phyloP scores from a whole-genome alignment of 2,329 filamentous ascomycete genomes.

The Harringtonia aguacate region DNA sequence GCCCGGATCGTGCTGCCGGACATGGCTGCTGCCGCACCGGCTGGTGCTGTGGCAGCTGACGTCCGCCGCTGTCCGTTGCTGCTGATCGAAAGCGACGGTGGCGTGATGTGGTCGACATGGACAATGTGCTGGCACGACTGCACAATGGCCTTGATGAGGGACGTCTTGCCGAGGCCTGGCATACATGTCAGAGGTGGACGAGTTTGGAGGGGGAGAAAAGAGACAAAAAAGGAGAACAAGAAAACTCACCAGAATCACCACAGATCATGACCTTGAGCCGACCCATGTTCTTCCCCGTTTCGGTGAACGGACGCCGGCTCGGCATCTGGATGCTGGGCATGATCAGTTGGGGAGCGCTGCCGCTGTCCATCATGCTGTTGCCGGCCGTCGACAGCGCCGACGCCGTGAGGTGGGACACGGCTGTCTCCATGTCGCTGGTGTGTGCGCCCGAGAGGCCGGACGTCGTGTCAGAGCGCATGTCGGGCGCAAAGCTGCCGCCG shows the following conservation, averaged over 20 bases:
- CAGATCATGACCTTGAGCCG: conserved; percentile 83
- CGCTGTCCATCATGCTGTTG: conserved; percentile 31
- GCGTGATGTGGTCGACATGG: conserved; percentile 63
- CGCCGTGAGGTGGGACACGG: neutral
- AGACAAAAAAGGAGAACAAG: conserved; percentile 1
- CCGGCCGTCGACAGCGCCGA: neutral
- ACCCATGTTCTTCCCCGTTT: conserved; percentile 72
- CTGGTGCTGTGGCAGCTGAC: conserved; percentile 7
- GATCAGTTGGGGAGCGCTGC: conserved; percentile 66
- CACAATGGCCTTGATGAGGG: conserved; percentile 77
- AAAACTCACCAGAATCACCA: conserved; percentile 56
- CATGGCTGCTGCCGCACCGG: conserved; percentile 2
- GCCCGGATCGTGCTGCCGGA: neutral
- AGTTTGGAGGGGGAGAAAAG: neutral
- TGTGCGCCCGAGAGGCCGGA: neutral
- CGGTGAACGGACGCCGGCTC: conserved; percentile 77
- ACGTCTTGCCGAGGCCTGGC: conserved; percentile 75
- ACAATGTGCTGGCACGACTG: conserved; percentile 87
- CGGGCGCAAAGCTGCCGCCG: neutral
- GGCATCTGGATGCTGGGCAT: conserved; percentile 97
- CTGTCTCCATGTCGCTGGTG: too few relatives aligned
- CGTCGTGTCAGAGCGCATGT: neutral
- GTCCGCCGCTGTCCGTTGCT: conserved; percentile 11
- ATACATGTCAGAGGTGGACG: too few relatives aligned
- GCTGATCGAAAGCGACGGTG: conserved; percentile 3